phyloP scores from a whole-genome alignment of 768 basidiomycete genomes.

The Mycena vitilis region DNA sequence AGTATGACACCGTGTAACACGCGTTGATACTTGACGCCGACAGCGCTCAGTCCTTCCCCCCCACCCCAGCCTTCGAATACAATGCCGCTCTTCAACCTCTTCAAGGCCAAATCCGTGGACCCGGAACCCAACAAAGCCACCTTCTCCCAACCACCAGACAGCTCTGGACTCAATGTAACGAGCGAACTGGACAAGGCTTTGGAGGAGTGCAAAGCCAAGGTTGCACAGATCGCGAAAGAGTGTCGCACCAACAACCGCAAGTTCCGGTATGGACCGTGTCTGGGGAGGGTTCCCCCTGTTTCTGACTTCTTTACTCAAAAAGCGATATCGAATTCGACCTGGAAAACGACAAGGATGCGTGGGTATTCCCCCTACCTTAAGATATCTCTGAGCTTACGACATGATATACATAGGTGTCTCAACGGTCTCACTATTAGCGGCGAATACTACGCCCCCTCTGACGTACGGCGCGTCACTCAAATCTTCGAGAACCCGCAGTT shows the following conservation, averaged over 20 bases:
- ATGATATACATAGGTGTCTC: background rate
- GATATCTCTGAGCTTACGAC: background rate
- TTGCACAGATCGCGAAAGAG: constrained; percentile 19
- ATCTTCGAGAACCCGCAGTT: constrained; percentile 65
- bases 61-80: background rate
- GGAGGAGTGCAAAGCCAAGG: constrained; percentile 16
- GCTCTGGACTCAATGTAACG: constrained; percentile 7
- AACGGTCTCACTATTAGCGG: background rate
- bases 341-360: constrained; percentile 49
- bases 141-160: constrained; percentile 5
- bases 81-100: constrained; percentile 24
- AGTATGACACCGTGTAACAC: too few relatives aligned
- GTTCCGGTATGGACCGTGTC: constrained; percentile 5
- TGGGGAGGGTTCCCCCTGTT: background rate
- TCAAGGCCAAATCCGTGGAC: constrained; percentile 15
- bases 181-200: constrained; percentile 18
- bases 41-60: too few relatives aligned
- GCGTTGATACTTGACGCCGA: too few relatives aligned
- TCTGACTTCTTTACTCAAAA: background rate
- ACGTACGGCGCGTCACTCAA: constrained; percentile 58
- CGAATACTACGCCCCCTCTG: constrained; percentile 43
- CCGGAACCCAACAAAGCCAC: constrained; percentile 17
- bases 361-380: background rate
- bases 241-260: constrained; percentile 17
- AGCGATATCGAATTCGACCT: constrained; percentile 71